Conservation (phyloP, 495 filamentous ascomycete genomes). For the Tuber aestivum region DNA sequence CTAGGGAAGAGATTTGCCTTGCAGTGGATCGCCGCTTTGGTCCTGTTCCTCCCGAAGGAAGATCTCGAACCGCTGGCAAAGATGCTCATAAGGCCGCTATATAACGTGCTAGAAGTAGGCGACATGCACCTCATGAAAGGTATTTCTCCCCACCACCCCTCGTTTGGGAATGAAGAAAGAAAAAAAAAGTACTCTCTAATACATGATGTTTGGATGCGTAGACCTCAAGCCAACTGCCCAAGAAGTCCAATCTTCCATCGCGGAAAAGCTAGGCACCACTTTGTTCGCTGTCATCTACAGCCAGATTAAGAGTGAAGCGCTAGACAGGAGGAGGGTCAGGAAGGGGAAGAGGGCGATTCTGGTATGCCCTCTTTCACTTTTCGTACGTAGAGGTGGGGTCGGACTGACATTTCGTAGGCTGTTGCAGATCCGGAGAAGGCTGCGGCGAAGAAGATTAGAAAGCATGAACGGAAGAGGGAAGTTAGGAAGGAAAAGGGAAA, state of each 20-base stretch:
- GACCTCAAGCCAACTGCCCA: slow-evolving; percentile 60
- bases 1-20: slow-evolving; percentile 63
- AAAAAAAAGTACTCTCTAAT: slow-evolving; percentile 49
- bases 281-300: slow-evolving; percentile 65
- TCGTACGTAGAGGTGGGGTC: not conserved
- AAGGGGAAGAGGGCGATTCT: slow-evolving; percentile 79
- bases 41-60: slow-evolving; percentile 52
- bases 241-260: slow-evolving; percentile 66
- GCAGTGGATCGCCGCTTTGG: slow-evolving; percentile 60
- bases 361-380: slow-evolving; percentile 8
- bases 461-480: slow-evolving; percentile 76
- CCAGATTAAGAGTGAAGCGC: slow-evolving; percentile 60
- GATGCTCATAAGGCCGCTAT: slow-evolving; percentile 68
- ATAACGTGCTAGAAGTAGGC: slow-evolving; percentile 73
- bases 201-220: slow-evolving; percentile 62
- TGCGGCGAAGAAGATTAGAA: slow-evolving; percentile 73
- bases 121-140: slow-evolving; percentile 40
- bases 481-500: slow-evolving; percentile 69
- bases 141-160: slow-evolving; percentile 2
- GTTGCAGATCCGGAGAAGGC: slow-evolving; percentile 72
- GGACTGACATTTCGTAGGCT: slow-evolving; percentile 44
- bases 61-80: slow-evolving; percentile 57
- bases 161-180: slow-evolving; percentile 46
- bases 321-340: slow-evolving; percentile 59
- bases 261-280: slow-evolving; percentile 75